A percentile compares a stretch with the other conserved stretches of the same genome.
phyloP scores from a whole-genome alignment of 1,139 yeast species.

The Keqinozyma sinolaborantium region DNA sequence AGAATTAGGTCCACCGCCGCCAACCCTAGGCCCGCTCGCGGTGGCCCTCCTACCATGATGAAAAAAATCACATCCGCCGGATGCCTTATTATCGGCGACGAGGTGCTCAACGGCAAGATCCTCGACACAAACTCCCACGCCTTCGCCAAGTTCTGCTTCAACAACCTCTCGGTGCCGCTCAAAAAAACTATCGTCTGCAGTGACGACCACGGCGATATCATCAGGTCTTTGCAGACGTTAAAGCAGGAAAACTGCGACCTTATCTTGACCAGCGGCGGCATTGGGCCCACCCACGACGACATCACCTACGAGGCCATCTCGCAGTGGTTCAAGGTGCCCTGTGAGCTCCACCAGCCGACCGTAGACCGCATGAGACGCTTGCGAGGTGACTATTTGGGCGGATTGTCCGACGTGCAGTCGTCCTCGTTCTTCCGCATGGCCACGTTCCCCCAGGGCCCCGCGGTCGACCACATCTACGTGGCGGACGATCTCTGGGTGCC shows the following conservation, averaged over 20 bases:
- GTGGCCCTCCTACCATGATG: too few relatives aligned
- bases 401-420: constrained; percentile 42
- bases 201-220: constrained; percentile 67
- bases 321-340: constrained; percentile 52
- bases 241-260: constrained; percentile 54
- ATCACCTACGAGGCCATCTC: constrained; percentile 75
- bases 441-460: constrained; percentile 47
- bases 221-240: constrained; percentile 46
- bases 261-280: constrained; percentile 77
- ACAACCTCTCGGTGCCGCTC: constrained; percentile 47
- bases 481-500: constrained; percentile 78
- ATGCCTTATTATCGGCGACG: constrained; percentile 77
- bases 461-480: constrained; percentile 50
- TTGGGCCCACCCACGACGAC: constrained; percentile 91
- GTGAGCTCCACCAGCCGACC: constrained; percentile 53
- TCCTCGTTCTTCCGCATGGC: constrained; percentile 77
- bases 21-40: not conserved
- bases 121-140: constrained; percentile 71
- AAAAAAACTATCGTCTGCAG: constrained; percentile 70
- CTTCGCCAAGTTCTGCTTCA: constrained; percentile 70
- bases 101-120: constrained; percentile 83
- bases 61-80: constrained; percentile 28
- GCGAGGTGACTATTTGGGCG: constrained; percentile 36
- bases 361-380: constrained; percentile 56
- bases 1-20: too few relatives aligned